Evolutionary conservation across 768 basidiomycete genomes (phyloP).

Genomic region (Kwoniella mangroviensis): DNA sequence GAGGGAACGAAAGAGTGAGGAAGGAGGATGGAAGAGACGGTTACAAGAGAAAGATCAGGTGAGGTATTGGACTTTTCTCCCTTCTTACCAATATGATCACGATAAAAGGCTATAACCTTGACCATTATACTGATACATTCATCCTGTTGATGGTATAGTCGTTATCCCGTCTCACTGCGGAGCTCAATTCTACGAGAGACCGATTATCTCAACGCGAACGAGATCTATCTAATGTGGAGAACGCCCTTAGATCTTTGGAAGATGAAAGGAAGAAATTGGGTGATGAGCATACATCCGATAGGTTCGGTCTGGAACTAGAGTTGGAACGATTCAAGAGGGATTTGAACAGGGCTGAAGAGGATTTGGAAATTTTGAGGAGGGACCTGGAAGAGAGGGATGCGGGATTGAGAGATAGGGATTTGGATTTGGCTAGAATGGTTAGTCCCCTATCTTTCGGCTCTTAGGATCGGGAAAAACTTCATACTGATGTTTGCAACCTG

Average conservation of each 20-base stretch:
- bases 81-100: too few relatives aligned
- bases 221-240: slow-evolving; percentile 76
- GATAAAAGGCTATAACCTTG: too few relatives aligned
- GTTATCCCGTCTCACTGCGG: slow-evolving; percentile 37
- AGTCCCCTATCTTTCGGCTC: slow-evolving; percentile 18
- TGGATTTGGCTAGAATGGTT: slow-evolving; percentile 71
- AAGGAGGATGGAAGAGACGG: slow-evolving; percentile 29
- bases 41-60: slow-evolving; percentile 46
- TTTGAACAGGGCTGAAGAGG: slow-evolving; percentile 76
- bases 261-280: slow-evolving; percentile 77
- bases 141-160: slow-evolving; percentile 4
- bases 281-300: slow-evolving; percentile 79
- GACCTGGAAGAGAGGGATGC: slow-evolving; percentile 73
- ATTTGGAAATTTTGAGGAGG: slow-evolving; percentile 70
- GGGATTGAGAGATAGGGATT: slow-evolving; percentile 71
- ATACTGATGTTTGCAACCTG: too few relatives aligned
- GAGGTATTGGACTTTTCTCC: background rate
- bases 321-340: slow-evolving; percentile 84
- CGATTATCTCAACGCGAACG: slow-evolving; percentile 73
- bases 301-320: slow-evolving; percentile 87
- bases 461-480: too few relatives aligned
- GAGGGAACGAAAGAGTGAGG: slow-evolving; percentile 31
- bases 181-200: slow-evolving; percentile 52
- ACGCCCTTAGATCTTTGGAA: slow-evolving; percentile 72
- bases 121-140: slow-evolving; percentile 10